Evolutionary conservation across 1,284 basidiomycete genomes (phyloP).

Genomic region (Rhodotorula sp.): DNA sequence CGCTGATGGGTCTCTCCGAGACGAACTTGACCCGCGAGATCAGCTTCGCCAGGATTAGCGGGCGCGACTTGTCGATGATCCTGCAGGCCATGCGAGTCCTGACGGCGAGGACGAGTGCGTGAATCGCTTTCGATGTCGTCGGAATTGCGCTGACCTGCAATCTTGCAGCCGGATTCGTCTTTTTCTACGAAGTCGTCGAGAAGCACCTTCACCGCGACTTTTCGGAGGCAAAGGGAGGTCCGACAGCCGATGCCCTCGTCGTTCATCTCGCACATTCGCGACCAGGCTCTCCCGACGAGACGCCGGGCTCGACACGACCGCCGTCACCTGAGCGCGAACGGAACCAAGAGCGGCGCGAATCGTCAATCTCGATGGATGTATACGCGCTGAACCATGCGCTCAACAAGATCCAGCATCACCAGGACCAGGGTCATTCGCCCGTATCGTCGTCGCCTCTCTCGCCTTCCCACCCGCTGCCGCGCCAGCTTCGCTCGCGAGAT

Average conservation of each 20-base stretch:
- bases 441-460: conserved; percentile 1
- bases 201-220: conserved; percentile 38
- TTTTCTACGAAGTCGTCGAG: conserved; percentile 39
- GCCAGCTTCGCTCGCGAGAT: background rate
- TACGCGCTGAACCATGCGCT: conserved; percentile 19
- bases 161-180: conserved; percentile 31
- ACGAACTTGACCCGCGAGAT: conserved; percentile 37
- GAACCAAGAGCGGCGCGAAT: background rate
- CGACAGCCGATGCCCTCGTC: conserved; percentile 30
- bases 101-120: conserved; percentile 28
- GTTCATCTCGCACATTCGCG: conserved; percentile 34
- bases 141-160: background rate
- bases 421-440: background rate
- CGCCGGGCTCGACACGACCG: conserved; percentile 17
- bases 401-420: background rate
- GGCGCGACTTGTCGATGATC: conserved; percentile 31
- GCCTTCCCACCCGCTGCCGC: background rate
- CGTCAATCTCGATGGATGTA: background rate
- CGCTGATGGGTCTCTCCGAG: conserved; percentile 26
- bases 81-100: conserved; percentile 28
- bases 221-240: conserved; percentile 33
- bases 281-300: conserved; percentile 11
- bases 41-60: conserved; percentile 27
- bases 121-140: background rate
- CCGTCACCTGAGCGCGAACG: conserved; percentile 11